These are phyloP conservation scores for Tilletia caries DNA, from an alignment of 1,284 basidiomycete species.

Conservation along the genomic window DNA sequence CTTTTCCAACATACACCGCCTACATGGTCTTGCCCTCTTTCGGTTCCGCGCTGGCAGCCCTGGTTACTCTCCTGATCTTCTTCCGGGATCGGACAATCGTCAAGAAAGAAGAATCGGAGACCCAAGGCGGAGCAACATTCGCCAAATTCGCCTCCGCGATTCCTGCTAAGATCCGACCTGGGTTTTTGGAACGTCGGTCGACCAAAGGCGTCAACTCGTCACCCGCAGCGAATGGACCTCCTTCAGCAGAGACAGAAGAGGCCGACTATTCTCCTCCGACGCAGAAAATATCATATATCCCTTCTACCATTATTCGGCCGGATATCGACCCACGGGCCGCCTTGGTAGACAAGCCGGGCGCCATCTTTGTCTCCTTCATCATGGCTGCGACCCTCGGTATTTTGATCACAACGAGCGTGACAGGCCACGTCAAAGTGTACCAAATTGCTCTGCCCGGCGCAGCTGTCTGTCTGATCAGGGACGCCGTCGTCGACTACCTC, in stretches of 20 bases:
- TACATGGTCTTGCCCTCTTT: constrained; percentile 49
- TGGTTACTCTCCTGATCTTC: constrained; percentile 34
- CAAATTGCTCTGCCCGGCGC: constrained; percentile 83
- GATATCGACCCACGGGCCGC: constrained; percentile 58
- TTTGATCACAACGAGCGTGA: constrained; percentile 62
- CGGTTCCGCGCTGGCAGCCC: constrained; percentile 32
- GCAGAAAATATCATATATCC: constrained; percentile 53
- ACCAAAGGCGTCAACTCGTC: neutral
- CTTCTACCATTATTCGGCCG: constrained; percentile 55
- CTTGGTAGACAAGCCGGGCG: constrained; percentile 60
- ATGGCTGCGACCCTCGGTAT: constrained; percentile 62
- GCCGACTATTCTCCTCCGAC: neutral
- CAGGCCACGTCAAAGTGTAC: constrained; percentile 62
- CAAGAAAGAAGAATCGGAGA: constrained; percentile 13
- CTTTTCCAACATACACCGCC: constrained; percentile 47
- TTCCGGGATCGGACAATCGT: constrained; percentile 30
- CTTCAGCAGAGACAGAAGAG: neutral
- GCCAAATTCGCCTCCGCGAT: constrained; percentile 26
- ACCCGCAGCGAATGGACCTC: neutral
- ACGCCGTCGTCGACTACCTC: constrained; percentile 63
- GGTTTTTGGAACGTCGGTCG: neutral
- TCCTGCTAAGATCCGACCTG: constrained; percentile 14
- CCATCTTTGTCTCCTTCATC: constrained; percentile 58
- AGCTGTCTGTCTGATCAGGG: constrained; percentile 66
- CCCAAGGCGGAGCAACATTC: constrained; percentile 11